A percentile compares a stretch with the other conserved stretches of the same genome.
phyloP scores from a whole-genome alignment of 1,284 basidiomycete genomes.

The Earliella scabrosa region DNA sequence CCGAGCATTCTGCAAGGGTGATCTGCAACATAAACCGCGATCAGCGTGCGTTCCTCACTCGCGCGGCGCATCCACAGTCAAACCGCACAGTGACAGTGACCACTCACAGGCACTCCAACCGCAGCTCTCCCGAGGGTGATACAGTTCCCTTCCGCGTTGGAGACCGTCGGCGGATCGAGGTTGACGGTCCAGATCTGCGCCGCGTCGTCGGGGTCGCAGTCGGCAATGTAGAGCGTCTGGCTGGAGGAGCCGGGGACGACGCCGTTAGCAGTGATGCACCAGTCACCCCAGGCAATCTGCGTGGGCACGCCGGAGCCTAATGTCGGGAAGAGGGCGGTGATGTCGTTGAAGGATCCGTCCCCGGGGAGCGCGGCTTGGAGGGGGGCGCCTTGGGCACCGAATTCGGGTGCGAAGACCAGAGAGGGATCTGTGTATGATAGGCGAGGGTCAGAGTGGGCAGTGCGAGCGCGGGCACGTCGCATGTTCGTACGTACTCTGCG shows the following conservation, averaged over 20 bases:
- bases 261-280: conserved; percentile 18
- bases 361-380: conserved; percentile 6
- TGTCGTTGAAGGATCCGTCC: conserved; percentile 16
- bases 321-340: conserved; percentile 10
- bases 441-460: background rate
- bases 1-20: too few species aligned
- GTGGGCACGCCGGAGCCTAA: conserved; percentile 10
- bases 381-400: background rate
- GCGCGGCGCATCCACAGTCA: too few species aligned
- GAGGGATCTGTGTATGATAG: conserved; percentile 6
- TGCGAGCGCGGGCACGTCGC: background rate
- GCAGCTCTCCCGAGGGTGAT: conserved; percentile 19
- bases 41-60: too few species aligned
- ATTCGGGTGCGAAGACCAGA: conserved; percentile 14
- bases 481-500: conserved; percentile 10
- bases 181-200: conserved; percentile 14
- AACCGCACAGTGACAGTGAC: too few species aligned
- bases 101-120: too few species aligned
- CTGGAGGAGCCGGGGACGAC: conserved; percentile 10
- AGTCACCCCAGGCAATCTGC: conserved; percentile 14
- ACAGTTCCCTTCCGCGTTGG: conserved; percentile 25
- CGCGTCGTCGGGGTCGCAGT: conserved; percentile 10
- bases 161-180: conserved; percentile 14
- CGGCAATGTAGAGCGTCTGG: conserved; percentile 16
- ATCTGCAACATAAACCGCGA: too few species aligned